phyloP scores from a whole-genome alignment of 495 filamentous ascomycete species.

The Trichoderma reesei region DNA sequence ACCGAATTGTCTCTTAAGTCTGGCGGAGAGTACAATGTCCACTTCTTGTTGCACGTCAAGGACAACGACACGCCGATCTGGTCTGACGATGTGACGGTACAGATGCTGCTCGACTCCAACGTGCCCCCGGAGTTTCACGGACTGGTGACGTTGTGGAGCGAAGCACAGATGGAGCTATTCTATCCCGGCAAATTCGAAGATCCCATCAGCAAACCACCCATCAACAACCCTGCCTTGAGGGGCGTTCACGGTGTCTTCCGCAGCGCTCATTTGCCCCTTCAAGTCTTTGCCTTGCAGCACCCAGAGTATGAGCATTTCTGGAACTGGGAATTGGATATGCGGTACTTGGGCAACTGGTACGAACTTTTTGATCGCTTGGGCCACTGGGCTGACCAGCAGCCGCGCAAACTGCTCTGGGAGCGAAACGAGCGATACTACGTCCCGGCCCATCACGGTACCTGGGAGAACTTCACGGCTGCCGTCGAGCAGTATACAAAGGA shows the following conservation, averaged over 20 bases:
- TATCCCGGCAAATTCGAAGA: slow-evolving; percentile 70
- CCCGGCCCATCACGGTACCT: slow-evolving; percentile 71
- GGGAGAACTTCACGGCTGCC: slow-evolving; percentile 68
- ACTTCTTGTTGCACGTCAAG: slow-evolving; percentile 72
- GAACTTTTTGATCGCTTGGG: slow-evolving; percentile 71
- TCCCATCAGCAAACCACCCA: slow-evolving; percentile 41
- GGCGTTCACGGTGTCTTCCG: slow-evolving; percentile 88
- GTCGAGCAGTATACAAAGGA: slow-evolving; percentile 35
- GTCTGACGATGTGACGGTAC: slow-evolving; percentile 46
- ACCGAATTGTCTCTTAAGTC: slow-evolving; percentile 64
- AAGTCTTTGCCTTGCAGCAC: slow-evolving; percentile 83
- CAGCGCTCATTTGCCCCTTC: slow-evolving; percentile 79
- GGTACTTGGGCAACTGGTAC: slow-evolving; percentile 90
- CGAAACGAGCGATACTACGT: slow-evolving; percentile 84
- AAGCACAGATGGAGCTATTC: slow-evolving; percentile 76
- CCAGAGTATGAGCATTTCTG: slow-evolving; percentile 90
- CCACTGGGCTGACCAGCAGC: slow-evolving; percentile 68
- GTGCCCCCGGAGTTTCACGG: slow-evolving; percentile 84
- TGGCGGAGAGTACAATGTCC: slow-evolving; percentile 69
- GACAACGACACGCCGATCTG: slow-evolving; percentile 56
- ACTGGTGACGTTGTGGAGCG: slow-evolving; percentile 86
- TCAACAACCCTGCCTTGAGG: slow-evolving; percentile 45
- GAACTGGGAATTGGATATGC: slow-evolving; percentile 98
- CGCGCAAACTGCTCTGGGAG: slow-evolving; percentile 83
- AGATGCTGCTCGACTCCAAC: slow-evolving; percentile 50